These are phyloP conservation scores for Eimeria necatrix DNA, from an alignment of 169 alveolate genomes.

Conservation along the genomic window DNA sequence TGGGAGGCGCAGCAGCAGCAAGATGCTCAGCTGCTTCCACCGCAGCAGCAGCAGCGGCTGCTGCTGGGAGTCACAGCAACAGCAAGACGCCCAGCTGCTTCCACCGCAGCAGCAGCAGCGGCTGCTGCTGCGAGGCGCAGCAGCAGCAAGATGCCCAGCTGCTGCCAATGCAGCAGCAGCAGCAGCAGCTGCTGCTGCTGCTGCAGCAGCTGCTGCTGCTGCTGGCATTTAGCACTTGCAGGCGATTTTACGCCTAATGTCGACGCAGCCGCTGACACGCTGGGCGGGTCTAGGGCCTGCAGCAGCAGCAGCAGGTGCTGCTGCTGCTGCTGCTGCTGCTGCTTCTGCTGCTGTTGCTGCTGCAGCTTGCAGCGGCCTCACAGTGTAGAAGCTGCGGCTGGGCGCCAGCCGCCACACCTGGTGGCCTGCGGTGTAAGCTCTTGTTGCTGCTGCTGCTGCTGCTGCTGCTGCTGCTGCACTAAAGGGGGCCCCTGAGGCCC, in stretches of 20 bases:
- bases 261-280: neutral
- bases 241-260: neutral
- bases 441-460: constrained; percentile 19
- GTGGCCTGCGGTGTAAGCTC: neutral
- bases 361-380: neutral
- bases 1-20: no score
- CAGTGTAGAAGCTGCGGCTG: neutral
- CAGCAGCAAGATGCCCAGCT: no score
- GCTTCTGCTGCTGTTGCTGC: neutral
- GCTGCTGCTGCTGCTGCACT: constrained; percentile 36
- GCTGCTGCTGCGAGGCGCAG: no score
- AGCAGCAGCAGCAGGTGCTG: neutral
- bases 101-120: no score
- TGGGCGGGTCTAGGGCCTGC: neutral
- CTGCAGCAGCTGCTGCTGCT: constrained; percentile 50
- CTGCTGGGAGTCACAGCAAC: no score
- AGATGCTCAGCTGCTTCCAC: no score
- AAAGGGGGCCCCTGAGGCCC: neutral
- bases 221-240: constrained; percentile 52
- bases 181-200: neutral
- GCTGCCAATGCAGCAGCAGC: neutral
- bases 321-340: neutral
- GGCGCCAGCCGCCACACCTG: neutral
- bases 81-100: no score
- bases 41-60: no score